Evolutionary conservation across 2,329 filamentous ascomycete species (phyloP).

Genomic region (Pseudovirgaria hyperparasitica): DNA sequence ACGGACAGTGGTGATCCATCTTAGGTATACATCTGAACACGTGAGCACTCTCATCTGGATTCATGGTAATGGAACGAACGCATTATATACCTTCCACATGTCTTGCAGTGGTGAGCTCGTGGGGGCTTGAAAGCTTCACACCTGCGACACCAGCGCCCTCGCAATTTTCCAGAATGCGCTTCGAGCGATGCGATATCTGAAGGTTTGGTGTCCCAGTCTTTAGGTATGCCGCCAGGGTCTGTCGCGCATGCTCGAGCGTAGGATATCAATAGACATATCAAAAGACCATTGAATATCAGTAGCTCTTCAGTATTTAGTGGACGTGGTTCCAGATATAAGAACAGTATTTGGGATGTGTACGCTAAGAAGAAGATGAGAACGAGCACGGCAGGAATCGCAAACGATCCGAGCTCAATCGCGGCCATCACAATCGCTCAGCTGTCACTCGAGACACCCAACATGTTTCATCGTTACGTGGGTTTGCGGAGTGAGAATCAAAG

Average conservation of each 20-base stretch:
- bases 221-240: constrained; percentile 43
- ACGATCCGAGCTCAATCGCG: constrained; percentile 20
- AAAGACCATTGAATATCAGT: constrained; percentile 51
- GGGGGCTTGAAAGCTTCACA: constrained; percentile 64
- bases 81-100: constrained; percentile 45
- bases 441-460: too few relatives aligned
- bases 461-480: too few relatives aligned
- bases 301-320: constrained; percentile 46
- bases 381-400: constrained; percentile 59
- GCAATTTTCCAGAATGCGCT: constrained; percentile 1
- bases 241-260: constrained; percentile 54
- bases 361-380: constrained; percentile 55
- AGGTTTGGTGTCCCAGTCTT: constrained; percentile 25
- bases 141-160: constrained; percentile 57
- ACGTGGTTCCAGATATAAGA: constrained; percentile 44
- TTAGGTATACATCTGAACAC: constrained; percentile 52
- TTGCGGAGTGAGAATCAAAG: too few relatives aligned
- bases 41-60: constrained; percentile 2
- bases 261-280: constrained; percentile 53
- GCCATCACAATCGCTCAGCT: too few relatives aligned
- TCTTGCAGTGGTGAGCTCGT: constrained; percentile 69
- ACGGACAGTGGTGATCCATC: constrained; percentile 83
- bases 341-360: constrained; percentile 61
- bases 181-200: neutral
- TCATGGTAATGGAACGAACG: neutral